A percentile compares a stretch with the other conserved stretches of the same genome.
phyloP scores from a whole-genome alignment of 495 filamentous ascomycete species.

The Penicillium psychrofluorescens region DNA sequence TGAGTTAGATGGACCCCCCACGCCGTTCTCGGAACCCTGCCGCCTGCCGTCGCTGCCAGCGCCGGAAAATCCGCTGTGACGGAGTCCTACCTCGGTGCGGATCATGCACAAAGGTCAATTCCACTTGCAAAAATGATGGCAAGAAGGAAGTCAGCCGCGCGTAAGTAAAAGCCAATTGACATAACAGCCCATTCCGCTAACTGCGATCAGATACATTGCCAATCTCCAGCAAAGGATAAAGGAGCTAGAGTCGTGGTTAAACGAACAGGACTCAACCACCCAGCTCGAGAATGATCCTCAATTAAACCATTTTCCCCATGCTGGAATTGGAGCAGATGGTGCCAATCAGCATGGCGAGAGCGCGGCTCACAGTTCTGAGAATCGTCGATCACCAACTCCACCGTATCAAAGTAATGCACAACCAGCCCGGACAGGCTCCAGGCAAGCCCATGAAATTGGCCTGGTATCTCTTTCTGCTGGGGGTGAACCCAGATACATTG shows the following conservation, averaged over 20 bases:
- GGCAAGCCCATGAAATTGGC: constrained; percentile 31
- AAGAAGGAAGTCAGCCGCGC: constrained; percentile 33
- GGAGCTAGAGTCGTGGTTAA: constrained; percentile 36
- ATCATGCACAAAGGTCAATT: constrained; percentile 30
- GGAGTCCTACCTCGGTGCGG: constrained; percentile 21
- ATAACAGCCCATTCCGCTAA: background rate
- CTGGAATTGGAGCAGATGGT: no score
- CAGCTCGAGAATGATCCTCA: constrained; percentile 19
- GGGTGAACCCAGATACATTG: constrained; percentile 29
- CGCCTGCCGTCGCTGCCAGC: constrained; percentile 31
- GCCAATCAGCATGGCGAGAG: no score
- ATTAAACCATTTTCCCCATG: background rate
- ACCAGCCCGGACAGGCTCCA: constrained; percentile 6
- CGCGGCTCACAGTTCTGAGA: no score
- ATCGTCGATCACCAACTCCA: background rate
- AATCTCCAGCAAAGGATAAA: constrained; percentile 31
- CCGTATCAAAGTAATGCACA: constrained; percentile 3
- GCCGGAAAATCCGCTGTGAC: constrained; percentile 18
- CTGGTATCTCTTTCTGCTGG: constrained; percentile 30
- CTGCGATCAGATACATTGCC: constrained; percentile 24
- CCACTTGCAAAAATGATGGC: constrained; percentile 34
- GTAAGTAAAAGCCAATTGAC: constrained; percentile 9
- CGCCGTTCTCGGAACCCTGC: constrained; percentile 25
- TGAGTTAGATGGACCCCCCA: constrained; percentile 20
- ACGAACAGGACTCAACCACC: constrained; percentile 22